Evolutionary conservation across 441 rosid genomes (phyloP), one percentile per base, ranked within the genome.

Genomic region (Syzygium syzygioides): DNA sequence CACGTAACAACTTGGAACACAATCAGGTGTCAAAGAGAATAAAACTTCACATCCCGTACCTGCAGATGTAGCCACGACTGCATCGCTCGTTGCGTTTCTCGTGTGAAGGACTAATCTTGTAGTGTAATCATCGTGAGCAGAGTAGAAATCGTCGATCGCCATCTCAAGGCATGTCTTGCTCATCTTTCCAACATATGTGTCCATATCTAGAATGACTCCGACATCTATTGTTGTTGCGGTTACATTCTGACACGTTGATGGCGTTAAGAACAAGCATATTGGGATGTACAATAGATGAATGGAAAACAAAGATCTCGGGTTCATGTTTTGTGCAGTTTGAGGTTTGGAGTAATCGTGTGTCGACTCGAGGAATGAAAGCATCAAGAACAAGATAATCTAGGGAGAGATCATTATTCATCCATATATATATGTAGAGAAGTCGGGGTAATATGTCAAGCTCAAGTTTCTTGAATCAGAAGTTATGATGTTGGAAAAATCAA

Each of bases 131-230:
- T 45, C 17, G 76, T 88, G 50, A 25, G 34, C 19, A 55, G 57
- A 32, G 53, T 88, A 56, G 32, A 88, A 88, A 60, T 88, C 89
- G 6, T 62, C 60, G 9, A 88, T 17, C 3, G 89, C 86, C 89
- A 88, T 55, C 56, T 88, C 86, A 23, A 88, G 25, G 86, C 89
- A 57, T 18, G 89, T 60, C 89, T 80, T 88, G 89, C 89, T 15
- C 87, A 88, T 88, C 87, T 62, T 88, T 64, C 89, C 89, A 19
- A 83, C 87, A 59, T 57, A 50, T 20, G 89, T 56, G 9, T 88
- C 62, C 86, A 57, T 12, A 32, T 88, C 89, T 7, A 88, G 86
- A 83, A 88, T 83, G 30, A 88, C 86, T 55, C 89, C 89, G 26
- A 88, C 30, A 59, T 88, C 86, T 76, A 41, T 41, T 18, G 9